Evolutionary conservation across 192 early-diverging fungal genomes (phyloP).

Genomic region (Entophlyctis luteolus): DNA sequence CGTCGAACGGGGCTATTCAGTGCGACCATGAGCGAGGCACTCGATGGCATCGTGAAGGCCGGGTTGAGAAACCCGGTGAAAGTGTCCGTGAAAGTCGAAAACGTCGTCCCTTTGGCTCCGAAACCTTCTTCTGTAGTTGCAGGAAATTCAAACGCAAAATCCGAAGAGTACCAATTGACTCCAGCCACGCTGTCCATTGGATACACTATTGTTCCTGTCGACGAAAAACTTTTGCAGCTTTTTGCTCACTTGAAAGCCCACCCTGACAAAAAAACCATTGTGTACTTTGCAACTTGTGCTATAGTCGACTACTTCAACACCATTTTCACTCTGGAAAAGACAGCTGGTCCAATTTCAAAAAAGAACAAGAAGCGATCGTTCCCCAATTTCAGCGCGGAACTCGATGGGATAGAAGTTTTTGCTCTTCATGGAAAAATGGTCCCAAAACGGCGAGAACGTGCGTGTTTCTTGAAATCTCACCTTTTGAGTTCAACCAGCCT

Average conservation of each 20-base stretch:
- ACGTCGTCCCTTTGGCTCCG: constrained; percentile 31
- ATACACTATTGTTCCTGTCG: constrained; percentile 73
- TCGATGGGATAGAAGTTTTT: constrained; percentile 56
- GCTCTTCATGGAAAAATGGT: constrained; percentile 93
- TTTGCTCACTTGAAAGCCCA: constrained; percentile 57
- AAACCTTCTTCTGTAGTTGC: background rate
- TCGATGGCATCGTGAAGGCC: constrained; percentile 75
- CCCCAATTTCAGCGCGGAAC: constrained; percentile 2
- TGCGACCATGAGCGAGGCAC: constrained; percentile 90
- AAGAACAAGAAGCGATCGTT: background rate
- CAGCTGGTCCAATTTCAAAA: background rate
- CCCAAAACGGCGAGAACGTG: constrained; percentile 70
- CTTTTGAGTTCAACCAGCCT: background rate
- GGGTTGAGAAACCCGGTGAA: constrained; percentile 89
- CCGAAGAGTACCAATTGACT: background rate
- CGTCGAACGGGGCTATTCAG: constrained; percentile 94
- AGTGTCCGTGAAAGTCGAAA: constrained; percentile 85
- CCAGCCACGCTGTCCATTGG: constrained; percentile 33
- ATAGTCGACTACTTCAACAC: constrained; percentile 90
- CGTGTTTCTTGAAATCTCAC: background rate
- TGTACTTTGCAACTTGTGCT: constrained; percentile 95
- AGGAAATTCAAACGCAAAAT: background rate
- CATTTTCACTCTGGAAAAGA: background rate
- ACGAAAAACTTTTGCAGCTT: constrained; percentile 77
- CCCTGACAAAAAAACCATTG: constrained; percentile 71